Conservation (phyloP, 83 land plant species). For the Thuja plicata region DNA sequence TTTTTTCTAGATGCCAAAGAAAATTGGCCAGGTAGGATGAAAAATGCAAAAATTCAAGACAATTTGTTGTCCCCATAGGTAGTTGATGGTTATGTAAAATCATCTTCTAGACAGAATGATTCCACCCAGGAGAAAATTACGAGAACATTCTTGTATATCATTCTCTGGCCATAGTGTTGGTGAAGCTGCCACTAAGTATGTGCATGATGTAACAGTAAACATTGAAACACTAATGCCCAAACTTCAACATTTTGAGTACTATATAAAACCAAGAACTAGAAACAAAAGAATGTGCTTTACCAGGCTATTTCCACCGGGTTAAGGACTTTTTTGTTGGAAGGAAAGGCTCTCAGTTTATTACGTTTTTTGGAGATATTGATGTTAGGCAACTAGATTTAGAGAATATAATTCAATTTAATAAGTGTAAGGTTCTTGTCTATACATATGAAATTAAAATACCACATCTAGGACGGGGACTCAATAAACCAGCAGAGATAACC, state of each 20-base stretch:
- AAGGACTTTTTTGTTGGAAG: slow-evolving; percentile 84
- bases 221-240: slow-evolving; percentile 94
- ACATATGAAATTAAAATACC: slow-evolving; percentile 95
- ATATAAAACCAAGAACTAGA: slow-evolving; percentile 93
- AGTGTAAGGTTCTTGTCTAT: slow-evolving; percentile 91
- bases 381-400: slow-evolving; percentile 93
- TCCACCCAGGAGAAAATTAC: slow-evolving; percentile 32
- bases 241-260: slow-evolving; percentile 87
- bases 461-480: slow-evolving; percentile 86
- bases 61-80: background rate
- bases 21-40: background rate
- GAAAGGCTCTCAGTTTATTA: slow-evolving; percentile 79
- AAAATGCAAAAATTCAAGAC: background rate
- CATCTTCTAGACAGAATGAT: slow-evolving; percentile 30
- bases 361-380: slow-evolving; percentile 93
- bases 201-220: slow-evolving; percentile 93
- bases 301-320: slow-evolving; percentile 81
- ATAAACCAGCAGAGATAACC: slow-evolving; percentile 94
- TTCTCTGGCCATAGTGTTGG: slow-evolving; percentile 84
- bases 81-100: background rate
- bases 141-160: slow-evolving; percentile 48
- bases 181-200: slow-evolving; percentile 91
- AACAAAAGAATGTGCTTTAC: slow-evolving; percentile 87
- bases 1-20: background rate
- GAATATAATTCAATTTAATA: slow-evolving; percentile 85